Conservation (phyloP, 2,329 filamentous ascomycete species). For the Aspergillus pseudoterreus region DNA sequence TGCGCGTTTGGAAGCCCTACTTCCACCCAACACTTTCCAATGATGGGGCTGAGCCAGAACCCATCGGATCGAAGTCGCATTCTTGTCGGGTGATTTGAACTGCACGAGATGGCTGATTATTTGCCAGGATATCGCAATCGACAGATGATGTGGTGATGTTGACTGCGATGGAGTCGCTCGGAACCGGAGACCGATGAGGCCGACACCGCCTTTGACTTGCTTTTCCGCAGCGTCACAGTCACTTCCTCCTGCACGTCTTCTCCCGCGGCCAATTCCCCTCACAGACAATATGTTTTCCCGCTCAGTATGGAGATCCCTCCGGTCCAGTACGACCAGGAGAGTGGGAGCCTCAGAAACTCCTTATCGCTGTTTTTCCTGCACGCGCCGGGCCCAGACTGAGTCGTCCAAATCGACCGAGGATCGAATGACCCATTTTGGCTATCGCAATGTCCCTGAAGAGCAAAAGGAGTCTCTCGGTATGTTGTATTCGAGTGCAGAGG, state of each 20-base stretch:
- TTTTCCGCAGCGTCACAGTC: not conserved
- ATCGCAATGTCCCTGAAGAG: constrained; percentile 74
- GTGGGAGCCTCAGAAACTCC: constrained; percentile 24
- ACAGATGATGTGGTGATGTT: not conserved
- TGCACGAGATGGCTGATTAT: no score
- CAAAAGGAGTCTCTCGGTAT: constrained; percentile 69
- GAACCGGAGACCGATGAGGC: not conserved
- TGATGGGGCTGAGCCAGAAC: no score
- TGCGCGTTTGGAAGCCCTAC: no score
- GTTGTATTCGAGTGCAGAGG: not conserved
- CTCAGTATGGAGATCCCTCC: constrained; percentile 35
- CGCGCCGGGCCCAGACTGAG: constrained; percentile 37
- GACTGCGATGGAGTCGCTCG: not conserved
- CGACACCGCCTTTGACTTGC: not conserved
- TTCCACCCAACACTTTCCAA: no score
- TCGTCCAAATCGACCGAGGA: constrained; percentile 41
- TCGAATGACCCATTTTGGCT: constrained; percentile 83
- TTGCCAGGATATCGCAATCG: not conserved
- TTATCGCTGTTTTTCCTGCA: constrained; percentile 52
- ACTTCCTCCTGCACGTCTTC: not conserved
- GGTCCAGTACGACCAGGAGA: constrained; percentile 31
- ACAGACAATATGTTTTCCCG: constrained; percentile 28
- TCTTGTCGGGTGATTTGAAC: no score
- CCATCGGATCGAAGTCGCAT: no score
- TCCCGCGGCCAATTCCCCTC: not conserved